Conservation (phyloP, 352 stramenopile species). For the Pythium brassicae region DNA sequence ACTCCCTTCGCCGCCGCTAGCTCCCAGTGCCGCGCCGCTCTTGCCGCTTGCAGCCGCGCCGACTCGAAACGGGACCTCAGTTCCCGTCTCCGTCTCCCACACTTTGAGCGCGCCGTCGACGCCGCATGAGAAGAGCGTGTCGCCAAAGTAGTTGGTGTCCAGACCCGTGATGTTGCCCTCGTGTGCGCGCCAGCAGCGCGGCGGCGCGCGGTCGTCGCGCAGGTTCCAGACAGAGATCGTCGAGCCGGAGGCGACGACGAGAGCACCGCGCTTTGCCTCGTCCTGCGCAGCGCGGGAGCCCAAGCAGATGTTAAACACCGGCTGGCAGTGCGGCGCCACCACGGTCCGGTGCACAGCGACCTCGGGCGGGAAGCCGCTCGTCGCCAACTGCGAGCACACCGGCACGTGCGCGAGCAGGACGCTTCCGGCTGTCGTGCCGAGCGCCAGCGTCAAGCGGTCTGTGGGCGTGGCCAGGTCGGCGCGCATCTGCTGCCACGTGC, state of each 20-base stretch:
- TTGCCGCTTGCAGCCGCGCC: neutral
- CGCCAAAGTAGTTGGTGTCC: slow-evolving; percentile 56
- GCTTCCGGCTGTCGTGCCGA: slow-evolving; percentile 62
- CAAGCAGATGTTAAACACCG: slow-evolving; percentile 53
- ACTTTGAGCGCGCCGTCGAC: slow-evolving; percentile 60
- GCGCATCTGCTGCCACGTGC: slow-evolving; percentile 68
- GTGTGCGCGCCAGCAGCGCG: slow-evolving; percentile 53
- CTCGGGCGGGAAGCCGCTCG: slow-evolving; percentile 7
- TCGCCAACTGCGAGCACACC: slow-evolving; percentile 9
- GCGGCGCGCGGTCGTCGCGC: slow-evolving; percentile 36
- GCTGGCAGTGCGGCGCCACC: slow-evolving; percentile 47
- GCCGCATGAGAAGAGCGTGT: slow-evolving; percentile 54
- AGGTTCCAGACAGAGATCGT: slow-evolving; percentile 73
- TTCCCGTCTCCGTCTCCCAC: slow-evolving; percentile 48
- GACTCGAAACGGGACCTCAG: slow-evolving; percentile 16
- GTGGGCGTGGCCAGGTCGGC: slow-evolving; percentile 13
- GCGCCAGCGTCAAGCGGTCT: slow-evolving; percentile 29
- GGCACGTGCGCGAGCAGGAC: slow-evolving; percentile 46
- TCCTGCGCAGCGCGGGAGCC: slow-evolving; percentile 45
- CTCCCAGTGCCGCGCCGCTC: neutral
- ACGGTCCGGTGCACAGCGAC: slow-evolving; percentile 48
- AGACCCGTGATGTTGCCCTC: slow-evolving; percentile 65
- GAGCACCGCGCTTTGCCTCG: slow-evolving; percentile 45
- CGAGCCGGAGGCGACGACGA: slow-evolving; percentile 58
- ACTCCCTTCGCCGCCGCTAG: slow-evolving; percentile 1